Evolutionary conservation across 371 early-diverging fungal genomes (phyloP), one percentile per base, ranked within the genome.

Genomic region (Smittium mucronatum): DNA sequence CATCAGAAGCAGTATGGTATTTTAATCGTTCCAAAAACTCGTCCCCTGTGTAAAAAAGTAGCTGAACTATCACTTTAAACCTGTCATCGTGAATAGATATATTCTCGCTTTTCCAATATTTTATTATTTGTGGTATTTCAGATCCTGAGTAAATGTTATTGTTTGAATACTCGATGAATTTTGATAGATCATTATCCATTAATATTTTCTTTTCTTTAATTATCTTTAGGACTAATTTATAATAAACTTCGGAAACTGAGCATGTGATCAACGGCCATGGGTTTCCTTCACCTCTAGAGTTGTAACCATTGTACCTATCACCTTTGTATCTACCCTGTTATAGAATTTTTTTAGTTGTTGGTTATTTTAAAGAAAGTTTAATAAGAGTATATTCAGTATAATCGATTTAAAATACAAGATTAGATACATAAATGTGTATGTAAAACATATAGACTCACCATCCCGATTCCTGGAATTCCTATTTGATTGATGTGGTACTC

Each of bases 301-400:
- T 84, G 58, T 83, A 74, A 29, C 89, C 89, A 66, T 87, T 78
- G 68, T 90, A 90, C 25, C 78, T 76, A 73, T 91, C 91, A 70
- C 88, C 89, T 0, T 86, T 81, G 70, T 91, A 92, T 11, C 91
- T 74, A 2, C 91, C 91, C n/a, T 87, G 79, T n/a, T n/a, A n/a
- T n/a, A n/a, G n/a, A n/a, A n/a, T n/a, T n/a, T n/a, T n/a, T n/a
- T n/a, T n/a, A n/a, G n/a, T n/a, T n/a, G n/a, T n/a, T n/a, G n/a
- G n/a, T n/a, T n/a, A n/a, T n/a, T n/a, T n/a, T n/a, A n/a, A n/a
- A n/a, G n/a, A n/a, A n/a, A n/a, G n/a, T n/a, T n/a, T n/a, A n/a
- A n/a, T n/a, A n/a, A n/a, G n/a, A n/a, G n/a, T n/a, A n/a, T n/a
- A n/a, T n/a, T n/a, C n/a, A n/a, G n/a, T n/a, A n/a, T n/a, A n/a